Evolutionary conservation across 371 early-diverging fungal genomes (phyloP).

Genomic region (Rhizopus sp.): DNA sequence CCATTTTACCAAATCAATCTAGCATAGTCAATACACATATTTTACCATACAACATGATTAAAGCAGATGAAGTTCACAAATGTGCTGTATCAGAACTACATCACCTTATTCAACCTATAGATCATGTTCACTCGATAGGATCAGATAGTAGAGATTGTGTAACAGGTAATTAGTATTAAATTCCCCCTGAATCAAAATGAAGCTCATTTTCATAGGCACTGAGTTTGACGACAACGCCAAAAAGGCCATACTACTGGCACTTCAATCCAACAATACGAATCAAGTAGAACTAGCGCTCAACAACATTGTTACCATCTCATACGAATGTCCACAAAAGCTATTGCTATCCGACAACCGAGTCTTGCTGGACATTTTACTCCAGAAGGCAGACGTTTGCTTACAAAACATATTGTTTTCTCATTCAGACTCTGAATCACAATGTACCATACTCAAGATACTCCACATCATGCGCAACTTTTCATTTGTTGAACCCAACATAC

Average conservation of each 20-base stretch:
- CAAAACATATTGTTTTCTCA: constrained; percentile 16
- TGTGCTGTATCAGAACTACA: constrained; percentile 34
- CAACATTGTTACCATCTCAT: constrained; percentile 76
- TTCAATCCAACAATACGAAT: constrained; percentile 72
- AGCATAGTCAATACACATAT: background rate
- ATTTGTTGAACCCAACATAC: constrained; percentile 64
- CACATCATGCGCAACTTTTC: constrained; percentile 79
- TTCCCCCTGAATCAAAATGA: background rate
- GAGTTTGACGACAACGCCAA: constrained; percentile 53
- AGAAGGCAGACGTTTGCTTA: constrained; percentile 59
- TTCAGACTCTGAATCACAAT: background rate
- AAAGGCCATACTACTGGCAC: constrained; percentile 68
- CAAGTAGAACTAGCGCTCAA: constrained; percentile 89
- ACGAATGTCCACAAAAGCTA: constrained; percentile 60
- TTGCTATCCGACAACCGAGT: constrained; percentile 67
- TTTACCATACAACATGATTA: constrained; percentile 27
- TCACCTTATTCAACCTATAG: constrained; percentile 37
- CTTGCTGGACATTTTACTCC: constrained; percentile 62
- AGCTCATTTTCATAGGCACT: constrained; percentile 17
- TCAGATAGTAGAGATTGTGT: constrained; percentile 24
- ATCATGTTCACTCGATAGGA: constrained; percentile 38
- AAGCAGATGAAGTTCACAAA: constrained; percentile 12
- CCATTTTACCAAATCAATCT: constrained; percentile 7
- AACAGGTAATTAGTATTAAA: constrained; percentile 19
- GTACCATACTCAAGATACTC: constrained; percentile 62